Evolutionary conservation across 2,329 filamentous ascomycete genomes (phyloP).

Genomic region (Aspergillus fischeri): DNA sequence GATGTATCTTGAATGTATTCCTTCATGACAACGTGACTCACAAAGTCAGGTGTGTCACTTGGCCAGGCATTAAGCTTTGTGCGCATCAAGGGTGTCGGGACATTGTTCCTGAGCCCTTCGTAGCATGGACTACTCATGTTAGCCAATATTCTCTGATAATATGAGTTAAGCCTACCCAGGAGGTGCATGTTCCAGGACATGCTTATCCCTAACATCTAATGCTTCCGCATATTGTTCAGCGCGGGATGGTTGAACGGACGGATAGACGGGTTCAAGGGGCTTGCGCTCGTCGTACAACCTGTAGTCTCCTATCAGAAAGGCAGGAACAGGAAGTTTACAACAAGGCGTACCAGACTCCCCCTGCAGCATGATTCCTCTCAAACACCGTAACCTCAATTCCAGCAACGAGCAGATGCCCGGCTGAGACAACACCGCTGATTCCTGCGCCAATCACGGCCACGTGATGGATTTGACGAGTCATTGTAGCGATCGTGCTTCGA

Average conservation of each 20-base stretch:
- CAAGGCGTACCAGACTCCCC: constrained; percentile 51
- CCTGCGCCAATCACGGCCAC: constrained; percentile 52
- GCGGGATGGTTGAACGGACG: constrained; percentile 13
- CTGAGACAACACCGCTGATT: constrained; percentile 47
- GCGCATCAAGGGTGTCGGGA: constrained; percentile 49
- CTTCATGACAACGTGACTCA: constrained; percentile 54
- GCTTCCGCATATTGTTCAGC: constrained; percentile 4
- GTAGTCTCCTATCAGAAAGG: neutral
- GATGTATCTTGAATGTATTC: constrained; percentile 61
- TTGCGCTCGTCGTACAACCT: constrained; percentile 50
- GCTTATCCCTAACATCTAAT: constrained; percentile 1
- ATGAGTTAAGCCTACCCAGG: constrained; percentile 40
- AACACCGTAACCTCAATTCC: constrained; percentile 52
- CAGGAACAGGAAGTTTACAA: neutral
- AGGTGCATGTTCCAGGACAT: constrained; percentile 41
- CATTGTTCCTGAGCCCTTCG: constrained; percentile 51
- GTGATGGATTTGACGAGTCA: constrained; percentile 17
- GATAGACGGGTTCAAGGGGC: constrained; percentile 47
- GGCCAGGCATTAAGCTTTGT: constrained; percentile 54
- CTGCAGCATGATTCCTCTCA: constrained; percentile 50
- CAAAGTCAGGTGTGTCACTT: constrained; percentile 55
- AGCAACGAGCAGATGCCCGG: constrained; percentile 43
- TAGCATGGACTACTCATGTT: constrained; percentile 46
- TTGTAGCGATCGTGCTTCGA: constrained; percentile 4
- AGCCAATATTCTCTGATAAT: neutral